Percentiles rank a stretch among this genome's conserved stretches.
phyloP scores from a whole-genome alignment of 2,329 filamentous ascomycete species.

The Ophiostoma populinum region DNA sequence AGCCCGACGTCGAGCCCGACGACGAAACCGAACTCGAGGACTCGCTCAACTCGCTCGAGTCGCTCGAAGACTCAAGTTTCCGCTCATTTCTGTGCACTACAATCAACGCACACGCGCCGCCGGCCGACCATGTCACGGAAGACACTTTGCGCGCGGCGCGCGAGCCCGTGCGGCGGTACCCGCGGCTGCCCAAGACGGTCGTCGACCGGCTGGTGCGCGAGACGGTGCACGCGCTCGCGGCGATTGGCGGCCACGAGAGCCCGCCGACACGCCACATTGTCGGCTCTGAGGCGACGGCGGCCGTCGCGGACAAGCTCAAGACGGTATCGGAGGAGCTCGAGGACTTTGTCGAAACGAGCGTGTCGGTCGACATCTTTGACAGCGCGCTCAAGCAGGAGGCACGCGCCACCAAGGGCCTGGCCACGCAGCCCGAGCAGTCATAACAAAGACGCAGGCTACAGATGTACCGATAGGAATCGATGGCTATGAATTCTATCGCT shows the following conservation, averaged over 20 bases:
- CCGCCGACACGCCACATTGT: constrained; percentile 90
- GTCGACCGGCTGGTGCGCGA: constrained; percentile 65
- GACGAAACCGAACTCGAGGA: neutral
- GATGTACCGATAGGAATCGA: too few species aligned
- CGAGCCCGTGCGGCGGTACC: constrained; percentile 53
- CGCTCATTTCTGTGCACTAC: constrained; percentile 70
- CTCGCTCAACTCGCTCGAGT: neutral
- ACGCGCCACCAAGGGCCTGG: constrained; percentile 17
- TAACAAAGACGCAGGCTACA: too few species aligned
- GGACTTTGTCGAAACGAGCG: constrained; percentile 83
- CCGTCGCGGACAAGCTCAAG: constrained; percentile 90
- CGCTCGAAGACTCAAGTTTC: constrained; percentile 38
- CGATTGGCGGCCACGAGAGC: constrained; percentile 90
- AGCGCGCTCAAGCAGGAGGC: constrained; percentile 36
- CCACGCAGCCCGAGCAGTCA: neutral
- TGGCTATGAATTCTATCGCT: too few species aligned
- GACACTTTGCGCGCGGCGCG: constrained; percentile 35
- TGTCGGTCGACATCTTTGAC: constrained; percentile 62
- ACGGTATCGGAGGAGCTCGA: constrained; percentile 92
- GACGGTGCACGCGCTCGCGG: constrained; percentile 77
- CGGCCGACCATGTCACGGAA: constrained; percentile 24
- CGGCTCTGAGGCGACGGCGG: constrained; percentile 68
- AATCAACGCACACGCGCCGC: constrained; percentile 57
- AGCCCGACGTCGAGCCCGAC: neutral
- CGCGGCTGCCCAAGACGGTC: constrained; percentile 49